phyloP scores from a whole-genome alignment of 169 alveolate genomes.

The Plasmodium blacklocki region DNA sequence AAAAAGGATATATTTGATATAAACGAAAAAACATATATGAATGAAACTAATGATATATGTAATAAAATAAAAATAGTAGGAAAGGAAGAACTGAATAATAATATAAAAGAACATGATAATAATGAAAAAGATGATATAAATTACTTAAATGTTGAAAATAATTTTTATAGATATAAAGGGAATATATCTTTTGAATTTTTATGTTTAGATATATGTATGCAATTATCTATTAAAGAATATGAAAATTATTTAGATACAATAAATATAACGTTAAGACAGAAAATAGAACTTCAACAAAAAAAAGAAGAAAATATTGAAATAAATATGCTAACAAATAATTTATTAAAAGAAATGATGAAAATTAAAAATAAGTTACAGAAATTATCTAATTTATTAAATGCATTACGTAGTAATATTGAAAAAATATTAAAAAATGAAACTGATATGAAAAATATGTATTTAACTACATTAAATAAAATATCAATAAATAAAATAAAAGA shows the following conservation, averaged over 20 bases:
- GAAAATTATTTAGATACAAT: slow-evolving; percentile 27
- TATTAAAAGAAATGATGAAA: slow-evolving; percentile 63
- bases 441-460: slow-evolving; percentile 64
- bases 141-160: slow-evolving; percentile 36
- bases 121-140: slow-evolving; percentile 42
- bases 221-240: slow-evolving; percentile 51
- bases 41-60: no score
- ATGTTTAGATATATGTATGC: slow-evolving; percentile 66
- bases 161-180: slow-evolving; percentile 43
- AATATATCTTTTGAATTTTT: slow-evolving; percentile 35
- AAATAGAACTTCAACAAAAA: slow-evolving; percentile 35
- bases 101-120: background rate
- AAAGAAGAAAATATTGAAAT: slow-evolving; percentile 57
- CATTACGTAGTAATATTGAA: slow-evolving; percentile 46
- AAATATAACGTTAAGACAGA: slow-evolving; percentile 17
- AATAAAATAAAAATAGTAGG: background rate
- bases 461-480: slow-evolving; percentile 12
- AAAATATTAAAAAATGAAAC: slow-evolving; percentile 28
- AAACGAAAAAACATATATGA: no score
- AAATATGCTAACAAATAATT: slow-evolving; percentile 42
- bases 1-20: no score
- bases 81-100: background rate
- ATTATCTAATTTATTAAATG: slow-evolving; percentile 50
- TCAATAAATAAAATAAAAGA: slow-evolving; percentile 12
- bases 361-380: slow-evolving; percentile 54